Evolutionary conservation across 441 rosid genomes (phyloP).

Genomic region (Eutrema salsugineum): DNA sequence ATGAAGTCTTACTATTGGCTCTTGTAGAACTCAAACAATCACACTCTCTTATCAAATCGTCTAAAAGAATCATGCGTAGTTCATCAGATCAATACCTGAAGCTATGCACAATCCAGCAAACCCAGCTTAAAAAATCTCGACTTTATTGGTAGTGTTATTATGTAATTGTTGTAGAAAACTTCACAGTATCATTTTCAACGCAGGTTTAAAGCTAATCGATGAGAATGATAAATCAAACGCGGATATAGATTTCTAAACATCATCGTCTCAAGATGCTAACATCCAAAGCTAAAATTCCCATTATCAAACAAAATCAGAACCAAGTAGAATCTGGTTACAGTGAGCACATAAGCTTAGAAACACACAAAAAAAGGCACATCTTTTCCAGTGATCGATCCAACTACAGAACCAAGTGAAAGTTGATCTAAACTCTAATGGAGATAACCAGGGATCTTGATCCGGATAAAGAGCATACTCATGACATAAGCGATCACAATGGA

Average conservation of each 20-base stretch:
- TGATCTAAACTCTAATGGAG: slow-evolving; percentile 31
- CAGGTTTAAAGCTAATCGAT: too few relatives aligned
- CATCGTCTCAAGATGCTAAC: background rate
- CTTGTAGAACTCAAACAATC: background rate
- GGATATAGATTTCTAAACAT: background rate
- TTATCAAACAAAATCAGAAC: slow-evolving; percentile 15
- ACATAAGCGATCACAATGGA: slow-evolving; percentile 76
- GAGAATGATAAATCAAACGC: background rate
- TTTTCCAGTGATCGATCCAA: background rate
- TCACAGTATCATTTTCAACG: background rate
- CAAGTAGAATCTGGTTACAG: background rate
- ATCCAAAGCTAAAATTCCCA: background rate
- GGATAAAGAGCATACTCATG: slow-evolving; percentile 92
- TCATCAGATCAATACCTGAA: background rate
- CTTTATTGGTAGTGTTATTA: background rate
- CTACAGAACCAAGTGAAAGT: background rate
- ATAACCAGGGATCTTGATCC: slow-evolving; percentile 95
- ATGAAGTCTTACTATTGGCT: background rate
- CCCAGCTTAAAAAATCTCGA: background rate
- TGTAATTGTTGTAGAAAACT: background rate
- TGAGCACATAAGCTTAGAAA: background rate
- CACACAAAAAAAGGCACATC: background rate
- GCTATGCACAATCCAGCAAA: background rate
- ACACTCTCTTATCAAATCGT: background rate
- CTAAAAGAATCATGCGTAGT: background rate